Base-by-base conservation (phyloP, 1,284 basidiomycete species). In the Papiliotrema nemorosa region DNA sequence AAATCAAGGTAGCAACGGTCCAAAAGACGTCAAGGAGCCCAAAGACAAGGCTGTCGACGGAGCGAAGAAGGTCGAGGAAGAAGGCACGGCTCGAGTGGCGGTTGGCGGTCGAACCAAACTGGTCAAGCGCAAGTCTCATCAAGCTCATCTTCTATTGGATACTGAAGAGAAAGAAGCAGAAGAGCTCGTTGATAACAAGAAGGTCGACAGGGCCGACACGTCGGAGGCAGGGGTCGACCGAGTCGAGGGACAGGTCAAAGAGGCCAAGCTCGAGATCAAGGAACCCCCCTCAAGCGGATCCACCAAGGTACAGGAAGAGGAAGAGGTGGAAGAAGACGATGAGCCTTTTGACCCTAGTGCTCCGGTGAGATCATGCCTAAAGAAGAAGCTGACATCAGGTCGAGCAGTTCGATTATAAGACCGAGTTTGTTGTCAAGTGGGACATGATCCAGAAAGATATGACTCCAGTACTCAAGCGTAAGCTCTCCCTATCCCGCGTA, bases 401-500 rank as follows among this genome's bases (percentile, higher is more conserved):
- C 20, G 38, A 25, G n/a, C 43, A 41, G 24, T 55, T 58, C 38
- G 48, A 58, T 21, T 35, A 18, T 24, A 44, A 62, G 37, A 44
- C 20, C 3, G 44, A 57, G 21, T 50, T 69, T 9, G 59, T 59
- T 24, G 50, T 54, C 6, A 33, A 54, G 25, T 70, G 67, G 68
- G 53, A 63, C 20, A 37, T 44, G 27, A 53, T 69, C 5, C 62
- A 67, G 50, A 38, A 42, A 5, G 55, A 61, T 34, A 36, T 63
- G 5, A 38, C 34, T 4, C 44, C 52, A 4, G 54, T 49, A 35
- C 47, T 70, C 16, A 38, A 60, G 20, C 29, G 67, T 70, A 41
- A 44, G 60, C 46, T 20, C 2, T n/a, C 12, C 4, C n/a, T 18
- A 21, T 2, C 2, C 50, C 38, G 24, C 20, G 9, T 31, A 35